phyloP scores from a whole-genome alignment of 768 basidiomycete species.

The Lanmaoa pseudosensibilis region DNA sequence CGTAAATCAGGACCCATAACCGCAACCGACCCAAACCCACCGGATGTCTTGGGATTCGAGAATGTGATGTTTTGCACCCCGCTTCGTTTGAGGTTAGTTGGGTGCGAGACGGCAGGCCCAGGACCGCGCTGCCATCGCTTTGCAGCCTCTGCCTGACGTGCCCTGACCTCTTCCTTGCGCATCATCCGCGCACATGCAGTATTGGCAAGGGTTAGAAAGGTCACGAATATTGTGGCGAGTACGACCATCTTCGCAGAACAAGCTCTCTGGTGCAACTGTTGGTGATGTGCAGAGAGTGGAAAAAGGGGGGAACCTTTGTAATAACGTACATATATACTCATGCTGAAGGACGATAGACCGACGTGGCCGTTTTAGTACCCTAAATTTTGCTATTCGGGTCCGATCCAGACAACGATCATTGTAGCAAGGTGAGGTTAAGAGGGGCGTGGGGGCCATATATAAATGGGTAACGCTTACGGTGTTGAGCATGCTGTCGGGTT shows the following conservation, averaged over 20 bases:
- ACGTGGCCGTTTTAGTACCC: neutral
- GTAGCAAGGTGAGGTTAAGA: too few species aligned
- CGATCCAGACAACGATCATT: too few species aligned
- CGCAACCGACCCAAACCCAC: constrained; percentile 33
- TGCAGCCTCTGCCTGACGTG: constrained; percentile 48
- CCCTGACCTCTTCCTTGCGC: constrained; percentile 43
- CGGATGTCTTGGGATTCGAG: constrained; percentile 60
- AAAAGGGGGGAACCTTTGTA: neutral
- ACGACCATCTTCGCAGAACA: constrained; percentile 12
- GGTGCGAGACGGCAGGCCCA: neutral
- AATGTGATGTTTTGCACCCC: constrained; percentile 68
- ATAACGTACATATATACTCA: neutral
- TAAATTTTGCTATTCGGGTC: too few species aligned
- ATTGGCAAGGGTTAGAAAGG: constrained; percentile 9
- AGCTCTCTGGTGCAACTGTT: neutral
- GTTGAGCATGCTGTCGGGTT: too few species aligned
- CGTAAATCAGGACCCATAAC: neutral
- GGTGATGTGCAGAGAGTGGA: neutral
- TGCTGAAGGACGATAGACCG: neutral
- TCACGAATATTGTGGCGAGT: constrained; percentile 2
- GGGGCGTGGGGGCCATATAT: too few species aligned
- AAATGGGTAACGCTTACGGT: too few species aligned
- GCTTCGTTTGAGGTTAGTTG: constrained; percentile 5
- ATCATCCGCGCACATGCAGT: constrained; percentile 22
- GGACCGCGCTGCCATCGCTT: constrained; percentile 35